Conservation (phyloP, 345 rosid species). For the Syzygium aromaticum region DNA sequence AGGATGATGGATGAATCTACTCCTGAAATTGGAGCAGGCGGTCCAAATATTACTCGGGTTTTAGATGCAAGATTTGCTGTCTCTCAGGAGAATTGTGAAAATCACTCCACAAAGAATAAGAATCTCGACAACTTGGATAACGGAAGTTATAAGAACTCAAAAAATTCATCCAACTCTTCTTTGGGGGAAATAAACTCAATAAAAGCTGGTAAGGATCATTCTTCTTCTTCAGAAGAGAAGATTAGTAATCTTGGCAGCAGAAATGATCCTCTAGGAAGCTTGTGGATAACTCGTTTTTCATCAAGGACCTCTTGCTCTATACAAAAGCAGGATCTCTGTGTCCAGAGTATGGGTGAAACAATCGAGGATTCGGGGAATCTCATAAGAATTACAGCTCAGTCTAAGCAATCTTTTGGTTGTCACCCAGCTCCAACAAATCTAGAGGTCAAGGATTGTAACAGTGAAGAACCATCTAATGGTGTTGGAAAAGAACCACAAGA, state of each 20-base stretch:
- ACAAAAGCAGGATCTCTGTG: conserved; percentile 10
- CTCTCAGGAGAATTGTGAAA: conserved; percentile 13
- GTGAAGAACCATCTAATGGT: conserved; percentile 2
- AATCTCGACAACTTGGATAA: conserved; percentile 13
- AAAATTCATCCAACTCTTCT: conserved; percentile 23
- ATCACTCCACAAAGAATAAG: conserved; percentile 19
- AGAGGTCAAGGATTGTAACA: conserved; percentile 7
- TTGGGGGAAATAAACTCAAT: conserved; percentile 22
- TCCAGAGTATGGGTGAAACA: conserved; percentile 3
- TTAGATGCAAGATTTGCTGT: conserved; percentile 13
- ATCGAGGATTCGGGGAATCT: conserved; percentile 17
- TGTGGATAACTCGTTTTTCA: conserved; percentile 74
- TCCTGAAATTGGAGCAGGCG: conserved; percentile 20
- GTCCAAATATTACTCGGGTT: conserved; percentile 15
- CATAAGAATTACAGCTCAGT: conserved; percentile 8
- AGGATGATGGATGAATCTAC: conserved; percentile 20
- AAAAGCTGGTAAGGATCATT: conserved; percentile 9
- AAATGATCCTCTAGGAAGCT: conserved; percentile 43
- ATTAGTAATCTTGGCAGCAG: conserved; percentile 16
- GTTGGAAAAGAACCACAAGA: conserved; percentile 12
- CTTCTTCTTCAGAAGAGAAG: conserved; percentile 28
- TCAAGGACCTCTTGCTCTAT: conserved; percentile 22
- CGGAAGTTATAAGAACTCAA: conserved; percentile 20
- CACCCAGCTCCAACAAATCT: conserved; percentile 3
- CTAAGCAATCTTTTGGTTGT: conserved; percentile 5